Evolutionary conservation across 495 filamentous ascomycete genomes (phyloP).

Genomic region (Darksidea phi): DNA sequence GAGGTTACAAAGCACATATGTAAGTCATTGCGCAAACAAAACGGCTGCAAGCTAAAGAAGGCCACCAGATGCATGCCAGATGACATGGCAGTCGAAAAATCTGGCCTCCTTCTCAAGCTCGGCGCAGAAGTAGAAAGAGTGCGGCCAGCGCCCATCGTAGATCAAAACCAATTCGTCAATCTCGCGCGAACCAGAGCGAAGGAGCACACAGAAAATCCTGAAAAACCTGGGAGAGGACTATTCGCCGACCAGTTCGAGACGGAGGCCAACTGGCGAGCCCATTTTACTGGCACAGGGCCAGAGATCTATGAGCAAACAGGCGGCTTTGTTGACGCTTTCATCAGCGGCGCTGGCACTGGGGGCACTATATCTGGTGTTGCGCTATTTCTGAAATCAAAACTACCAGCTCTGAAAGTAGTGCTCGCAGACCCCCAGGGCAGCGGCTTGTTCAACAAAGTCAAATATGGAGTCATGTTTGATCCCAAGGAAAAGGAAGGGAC

Average conservation of each 20-base stretch:
- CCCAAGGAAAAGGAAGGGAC: slow-evolving; percentile 85
- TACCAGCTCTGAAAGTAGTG: slow-evolving; percentile 66
- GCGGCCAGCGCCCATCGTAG: slow-evolving; percentile 84
- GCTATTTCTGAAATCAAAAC: slow-evolving; percentile 69
- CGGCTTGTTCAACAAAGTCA: slow-evolving; percentile 85
- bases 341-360: slow-evolving; percentile 93
- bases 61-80: slow-evolving; percentile 78
- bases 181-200: slow-evolving; percentile 72
- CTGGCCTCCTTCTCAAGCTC: slow-evolving; percentile 80
- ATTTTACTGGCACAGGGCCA: slow-evolving; percentile 78
- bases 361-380: slow-evolving; percentile 90
- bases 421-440: slow-evolving; percentile 94
- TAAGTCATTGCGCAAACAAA: slow-evolving; percentile 27
- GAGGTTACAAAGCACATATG: slow-evolving; percentile 91
- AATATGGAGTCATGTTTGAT: slow-evolving; percentile 95
- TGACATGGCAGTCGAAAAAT: slow-evolving; percentile 88
- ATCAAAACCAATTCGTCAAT: slow-evolving; percentile 92
- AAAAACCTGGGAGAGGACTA: slow-evolving; percentile 60
- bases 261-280: slow-evolving; percentile 78
- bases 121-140: slow-evolving; percentile 89
- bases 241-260: slow-evolving; percentile 98
- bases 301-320: slow-evolving; percentile 81
- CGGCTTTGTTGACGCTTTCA: slow-evolving; percentile 79
- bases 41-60: not conserved
- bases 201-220: slow-evolving; percentile 63